Evolutionary conservation across 1,284 basidiomycete species (phyloP).

Genomic region (Ceratobasidium sp.): DNA sequence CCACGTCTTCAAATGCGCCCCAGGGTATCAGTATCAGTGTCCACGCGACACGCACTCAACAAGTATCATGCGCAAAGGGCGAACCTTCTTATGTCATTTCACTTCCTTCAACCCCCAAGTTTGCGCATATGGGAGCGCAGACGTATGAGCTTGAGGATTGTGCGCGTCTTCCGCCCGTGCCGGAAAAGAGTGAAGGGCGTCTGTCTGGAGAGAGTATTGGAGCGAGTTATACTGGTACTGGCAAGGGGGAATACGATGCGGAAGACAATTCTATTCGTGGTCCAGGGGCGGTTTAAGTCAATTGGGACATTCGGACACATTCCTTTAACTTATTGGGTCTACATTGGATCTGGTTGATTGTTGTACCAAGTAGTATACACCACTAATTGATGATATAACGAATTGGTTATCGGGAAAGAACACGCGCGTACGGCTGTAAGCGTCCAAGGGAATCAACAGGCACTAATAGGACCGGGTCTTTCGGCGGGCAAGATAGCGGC

Average conservation of each 20-base stretch:
- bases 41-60: conserved; percentile 37
- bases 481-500: too few species aligned
- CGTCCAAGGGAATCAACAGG: background rate
- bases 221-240: conserved; percentile 24
- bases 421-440: too few species aligned
- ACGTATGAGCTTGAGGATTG: conserved; percentile 37
- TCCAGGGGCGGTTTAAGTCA: background rate
- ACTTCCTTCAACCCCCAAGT: conserved; percentile 16
- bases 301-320: background rate
- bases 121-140: conserved; percentile 6
- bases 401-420: too few species aligned
- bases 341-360: background rate
- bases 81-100: conserved; percentile 33
- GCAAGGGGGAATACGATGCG: conserved; percentile 34
- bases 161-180: conserved; percentile 8
- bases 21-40: conserved; percentile 38
- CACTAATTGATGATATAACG: background rate
- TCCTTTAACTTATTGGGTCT: conserved; percentile 12
- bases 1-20: conserved; percentile 21
- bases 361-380: background rate
- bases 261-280: conserved; percentile 1
- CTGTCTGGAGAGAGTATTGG: conserved; percentile 35
- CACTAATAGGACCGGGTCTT: background rate
- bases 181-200: conserved; percentile 24
- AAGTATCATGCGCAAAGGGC: conserved; percentile 27